A percentile compares a stretch with the other conserved stretches of the same genome.
Conservation (phyloP, 768 basidiomycete genomes). For the Collybia mongolica region DNA sequence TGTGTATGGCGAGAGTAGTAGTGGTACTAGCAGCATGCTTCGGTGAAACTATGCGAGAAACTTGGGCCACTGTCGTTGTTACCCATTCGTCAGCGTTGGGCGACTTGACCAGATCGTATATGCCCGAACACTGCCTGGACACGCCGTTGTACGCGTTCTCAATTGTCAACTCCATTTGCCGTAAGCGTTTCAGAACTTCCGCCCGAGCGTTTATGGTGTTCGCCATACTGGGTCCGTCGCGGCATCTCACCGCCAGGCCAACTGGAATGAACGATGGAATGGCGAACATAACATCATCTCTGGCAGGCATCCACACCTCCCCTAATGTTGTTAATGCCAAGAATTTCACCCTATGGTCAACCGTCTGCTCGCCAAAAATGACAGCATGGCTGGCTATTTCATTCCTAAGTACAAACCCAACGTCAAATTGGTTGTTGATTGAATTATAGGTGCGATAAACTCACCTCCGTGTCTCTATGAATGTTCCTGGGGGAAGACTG, state of each 20-base stretch:
- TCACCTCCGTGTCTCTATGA: constrained; percentile 53
- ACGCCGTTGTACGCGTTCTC: constrained; percentile 37
- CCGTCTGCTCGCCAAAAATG: constrained; percentile 28
- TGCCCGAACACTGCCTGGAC: constrained; percentile 23
- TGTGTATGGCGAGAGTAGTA: constrained; percentile 54
- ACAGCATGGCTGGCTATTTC: constrained; percentile 27
- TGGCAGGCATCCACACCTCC: constrained; percentile 47
- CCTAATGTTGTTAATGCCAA: constrained; percentile 43
- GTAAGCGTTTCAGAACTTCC: constrained; percentile 58
- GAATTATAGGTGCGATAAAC: constrained; percentile 10
- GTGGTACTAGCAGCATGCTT: constrained; percentile 25
- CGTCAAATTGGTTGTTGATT: constrained; percentile 14
- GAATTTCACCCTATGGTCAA: constrained; percentile 17
- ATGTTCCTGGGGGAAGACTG: constrained; percentile 40
- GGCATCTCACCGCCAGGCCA: constrained; percentile 50
- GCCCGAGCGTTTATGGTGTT: constrained; percentile 56
- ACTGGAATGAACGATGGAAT: constrained; percentile 54
- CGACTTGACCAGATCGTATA: constrained; percentile 48
- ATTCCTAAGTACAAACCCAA: constrained; percentile 25
- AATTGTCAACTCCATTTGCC: constrained; percentile 46
- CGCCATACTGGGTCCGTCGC: constrained; percentile 24
- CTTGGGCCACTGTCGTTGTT: constrained; percentile 51
- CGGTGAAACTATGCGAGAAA: constrained; percentile 41
- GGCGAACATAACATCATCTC: constrained; percentile 56
- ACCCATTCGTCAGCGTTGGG: constrained; percentile 51